These are phyloP conservation scores for Meyerozyma sp. DNA, from an alignment of 1,139 yeast genomes.

Conservation along the genomic window DNA sequence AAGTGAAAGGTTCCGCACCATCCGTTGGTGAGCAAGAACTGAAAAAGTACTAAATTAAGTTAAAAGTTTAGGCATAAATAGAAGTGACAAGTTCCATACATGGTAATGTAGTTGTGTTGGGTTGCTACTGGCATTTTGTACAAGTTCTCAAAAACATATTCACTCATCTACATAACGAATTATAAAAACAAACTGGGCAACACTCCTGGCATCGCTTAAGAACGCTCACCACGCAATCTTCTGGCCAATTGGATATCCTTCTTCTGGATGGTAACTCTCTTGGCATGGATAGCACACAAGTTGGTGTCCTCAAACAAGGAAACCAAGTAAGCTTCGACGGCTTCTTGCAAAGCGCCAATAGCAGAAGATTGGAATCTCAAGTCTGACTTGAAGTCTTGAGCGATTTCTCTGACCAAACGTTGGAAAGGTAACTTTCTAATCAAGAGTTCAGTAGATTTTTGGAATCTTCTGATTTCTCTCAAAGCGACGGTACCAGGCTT, in stretches of 20 bases:
- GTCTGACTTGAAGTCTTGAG: conserved; percentile 47
- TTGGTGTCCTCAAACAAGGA: conserved; percentile 48
- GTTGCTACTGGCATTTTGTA: not conserved
- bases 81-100: not conserved
- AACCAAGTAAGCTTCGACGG: conserved; percentile 49
- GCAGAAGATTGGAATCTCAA: conserved; percentile 50
- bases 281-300: conserved; percentile 51
- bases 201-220: conserved; percentile 16
- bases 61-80: not conserved
- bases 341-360: conserved; percentile 50
- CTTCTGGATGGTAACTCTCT: conserved; percentile 73
- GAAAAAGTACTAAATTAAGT: not conserved
- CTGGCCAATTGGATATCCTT: conserved; percentile 98
- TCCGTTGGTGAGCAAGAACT: not conserved
- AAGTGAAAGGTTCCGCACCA: no score
- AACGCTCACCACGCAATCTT: conserved; percentile 80
- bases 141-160: not conserved
- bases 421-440: conserved; percentile 50
- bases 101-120: no score
- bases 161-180: not conserved
- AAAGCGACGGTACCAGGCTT: conserved; percentile 54
- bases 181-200: not conserved
- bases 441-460: conserved; percentile 47
- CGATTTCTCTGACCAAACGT: conserved; percentile 46
- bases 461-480: conserved; percentile 52